Base-by-base conservation (phyloP, 129 eudicot species). In the Sambucus nigra region DNA sequence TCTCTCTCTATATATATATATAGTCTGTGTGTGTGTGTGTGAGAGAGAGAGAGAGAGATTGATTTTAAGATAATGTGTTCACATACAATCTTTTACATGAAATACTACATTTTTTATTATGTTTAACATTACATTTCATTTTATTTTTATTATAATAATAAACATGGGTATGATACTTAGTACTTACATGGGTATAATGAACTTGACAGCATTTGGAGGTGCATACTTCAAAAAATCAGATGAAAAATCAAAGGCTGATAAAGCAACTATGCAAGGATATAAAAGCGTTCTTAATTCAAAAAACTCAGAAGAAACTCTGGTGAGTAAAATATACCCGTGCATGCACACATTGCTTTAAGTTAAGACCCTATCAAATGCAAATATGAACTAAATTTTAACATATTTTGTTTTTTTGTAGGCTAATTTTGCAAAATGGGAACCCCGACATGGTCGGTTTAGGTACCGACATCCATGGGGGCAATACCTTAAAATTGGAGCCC, bases 391-490 rank as follows among this genome's bases (percentile, higher is more conserved):
- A 29, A 4, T 29, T 29, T 3, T 55, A 1, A 55, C 35, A 29
- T 29, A 8, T 29, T 29, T 44, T 17, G 32, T 45, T 38, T 1
- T n/a, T 31, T 33, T 32, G 42, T 50, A 73, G 85, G 79, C 63
- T 15, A 80, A 80, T 60, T 65, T 69, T 29, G 76, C 76, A 17
- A 67, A 47, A 65, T 80, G 87, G 87, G 82, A 80, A 51, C 87
- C 87, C 8, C 46, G 82, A 4, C 79, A 80, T 35, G 87, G 87
- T 0, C 47, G 54, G 5, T 80, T 75, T 26, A 64, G 60, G 63
- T 72, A 63, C 53, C 38, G 82, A 0, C 82, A 80, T 41, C 87
- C 87, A 2, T 80, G 87, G 87, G 60, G 47, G 2, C 82, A 75
- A 35, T 80, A 80, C 63, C 68, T 67, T 10, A 68, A 75, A 55